Evolutionary conservation across 208 protist species (phyloP).

Genomic region (Naegleria fowleri): DNA sequence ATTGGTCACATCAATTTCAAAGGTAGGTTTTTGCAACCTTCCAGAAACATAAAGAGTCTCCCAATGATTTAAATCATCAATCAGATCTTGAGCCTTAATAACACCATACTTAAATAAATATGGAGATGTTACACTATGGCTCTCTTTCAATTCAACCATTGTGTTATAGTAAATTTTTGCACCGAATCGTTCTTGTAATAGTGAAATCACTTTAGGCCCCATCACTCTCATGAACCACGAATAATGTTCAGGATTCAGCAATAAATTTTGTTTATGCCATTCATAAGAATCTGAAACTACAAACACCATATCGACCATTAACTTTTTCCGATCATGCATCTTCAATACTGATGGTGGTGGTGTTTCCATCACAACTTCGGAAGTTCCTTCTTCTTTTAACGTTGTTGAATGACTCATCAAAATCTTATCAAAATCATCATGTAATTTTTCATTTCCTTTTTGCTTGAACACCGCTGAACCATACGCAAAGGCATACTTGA

Average conservation of each 20-base stretch:
- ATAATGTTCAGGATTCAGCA: conserved; percentile 22
- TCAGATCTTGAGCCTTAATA: background rate
- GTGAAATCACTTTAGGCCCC: conserved; percentile 10
- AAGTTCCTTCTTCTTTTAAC: too few species aligned
- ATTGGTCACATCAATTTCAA: background rate
- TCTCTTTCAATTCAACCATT: background rate
- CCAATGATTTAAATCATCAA: conserved; percentile 23
- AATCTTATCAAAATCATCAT: background rate
- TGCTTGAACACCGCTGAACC: conserved; percentile 27
- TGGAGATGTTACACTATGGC: background rate
- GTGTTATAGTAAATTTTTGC: conserved; percentile 23
- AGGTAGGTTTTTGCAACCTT: conserved; percentile 29
- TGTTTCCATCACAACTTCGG: too few species aligned
- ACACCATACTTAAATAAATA: conserved; percentile 27
- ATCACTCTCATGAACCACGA: background rate
- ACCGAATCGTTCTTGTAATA: background rate
- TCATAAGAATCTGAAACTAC: conserved; percentile 7
- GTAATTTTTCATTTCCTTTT: background rate
- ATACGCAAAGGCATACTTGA: conserved; percentile 21
- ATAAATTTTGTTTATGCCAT: conserved; percentile 27
- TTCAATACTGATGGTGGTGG: too few species aligned
- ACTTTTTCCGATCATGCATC: background rate
- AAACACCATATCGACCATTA: conserved; percentile 31
- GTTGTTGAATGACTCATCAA: too few species aligned
- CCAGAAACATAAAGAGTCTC: conserved; percentile 19